A percentile compares a stretch with the other conserved stretches of the same genome.
Conservation (phyloP, 257 asterid genomes). For the Plantago elongata region DNA sequence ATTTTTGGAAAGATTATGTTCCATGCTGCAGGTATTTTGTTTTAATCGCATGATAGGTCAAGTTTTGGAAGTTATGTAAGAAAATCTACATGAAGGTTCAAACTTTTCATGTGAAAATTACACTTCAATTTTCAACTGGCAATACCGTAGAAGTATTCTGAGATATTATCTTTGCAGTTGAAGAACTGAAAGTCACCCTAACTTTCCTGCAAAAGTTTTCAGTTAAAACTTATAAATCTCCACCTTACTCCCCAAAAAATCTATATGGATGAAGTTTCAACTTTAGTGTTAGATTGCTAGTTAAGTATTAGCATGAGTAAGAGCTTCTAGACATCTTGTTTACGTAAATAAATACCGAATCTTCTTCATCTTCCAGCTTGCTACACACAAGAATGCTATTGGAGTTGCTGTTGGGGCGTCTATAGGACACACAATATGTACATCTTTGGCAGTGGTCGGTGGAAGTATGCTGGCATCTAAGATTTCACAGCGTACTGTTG, state of each 20-base stretch:
- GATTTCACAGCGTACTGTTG: conserved; percentile 95
- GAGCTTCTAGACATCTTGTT: not conserved
- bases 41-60: not conserved
- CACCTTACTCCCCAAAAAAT: too few species aligned
- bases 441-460: conserved; percentile 88
- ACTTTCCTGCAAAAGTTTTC: too few species aligned
- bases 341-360: not conserved
- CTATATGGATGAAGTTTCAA: too few species aligned
- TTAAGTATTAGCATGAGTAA: not conserved
- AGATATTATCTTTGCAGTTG: too few species aligned
- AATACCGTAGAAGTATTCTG: too few species aligned
- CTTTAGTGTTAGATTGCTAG: not conserved
- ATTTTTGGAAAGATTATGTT: not conserved
- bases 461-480: conserved; percentile 97
- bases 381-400: conserved; percentile 89
- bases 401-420: conserved; percentile 88
- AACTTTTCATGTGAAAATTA: too few species aligned
- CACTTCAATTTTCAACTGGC: too few species aligned
- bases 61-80: too few species aligned
- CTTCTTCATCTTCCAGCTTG: conserved; percentile 46
- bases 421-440: conserved; percentile 83
- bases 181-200: too few species aligned
- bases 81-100: too few species aligned
- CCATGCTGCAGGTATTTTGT: not conserved
- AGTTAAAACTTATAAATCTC: too few species aligned